Percentiles rank a stretch among this genome's conserved stretches.
These are phyloP conservation scores for Ampelomyces quisqualis DNA, from an alignment of 2,329 filamentous ascomycete species.

Conservation along the genomic window DNA sequence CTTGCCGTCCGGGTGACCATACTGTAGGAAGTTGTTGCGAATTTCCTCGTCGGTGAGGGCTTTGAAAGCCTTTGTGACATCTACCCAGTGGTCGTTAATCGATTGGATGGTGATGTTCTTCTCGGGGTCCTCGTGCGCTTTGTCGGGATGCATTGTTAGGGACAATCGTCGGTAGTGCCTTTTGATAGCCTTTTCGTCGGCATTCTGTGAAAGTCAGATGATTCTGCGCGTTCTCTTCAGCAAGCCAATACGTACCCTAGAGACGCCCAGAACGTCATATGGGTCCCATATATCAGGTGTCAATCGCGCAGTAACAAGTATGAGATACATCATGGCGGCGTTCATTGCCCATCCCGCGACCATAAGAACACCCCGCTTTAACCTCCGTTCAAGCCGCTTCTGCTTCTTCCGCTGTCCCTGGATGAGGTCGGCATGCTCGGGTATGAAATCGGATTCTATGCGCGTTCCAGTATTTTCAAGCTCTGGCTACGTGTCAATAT, in stretches of 20 bases:
- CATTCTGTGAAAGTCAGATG: conserved; percentile 57
- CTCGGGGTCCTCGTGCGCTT: conserved; percentile 75
- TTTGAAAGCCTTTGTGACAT: conserved; percentile 97
- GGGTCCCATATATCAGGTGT: conserved; percentile 88
- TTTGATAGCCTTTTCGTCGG: conserved; percentile 88
- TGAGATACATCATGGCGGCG: conserved; percentile 88
- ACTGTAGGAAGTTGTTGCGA: conserved; percentile 94
- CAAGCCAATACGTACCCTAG: conserved; percentile 60
- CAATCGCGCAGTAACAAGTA: conserved; percentile 71
- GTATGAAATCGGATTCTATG: conserved; percentile 78
- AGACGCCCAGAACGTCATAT: conserved; percentile 87
- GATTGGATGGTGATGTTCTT: conserved; percentile 88
- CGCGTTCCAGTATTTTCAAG: conserved; percentile 78
- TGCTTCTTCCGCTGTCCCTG: conserved; percentile 80
- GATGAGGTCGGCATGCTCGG: conserved; percentile 80
- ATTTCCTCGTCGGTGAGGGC: conserved; percentile 95
- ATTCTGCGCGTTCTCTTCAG: background rate
- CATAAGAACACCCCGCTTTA: conserved; percentile 80
- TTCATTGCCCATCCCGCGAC: conserved; percentile 79
- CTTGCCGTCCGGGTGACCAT: conserved; percentile 95
- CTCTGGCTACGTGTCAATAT: conserved; percentile 47
- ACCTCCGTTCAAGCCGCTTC: conserved; percentile 82
- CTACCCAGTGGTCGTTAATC: conserved; percentile 86
- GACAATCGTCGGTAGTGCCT: conserved; percentile 85
- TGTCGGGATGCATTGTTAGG: conserved; percentile 88